phyloP scores from a whole-genome alignment of 305 asterid genomes.

The Fraxinus greggii region DNA sequence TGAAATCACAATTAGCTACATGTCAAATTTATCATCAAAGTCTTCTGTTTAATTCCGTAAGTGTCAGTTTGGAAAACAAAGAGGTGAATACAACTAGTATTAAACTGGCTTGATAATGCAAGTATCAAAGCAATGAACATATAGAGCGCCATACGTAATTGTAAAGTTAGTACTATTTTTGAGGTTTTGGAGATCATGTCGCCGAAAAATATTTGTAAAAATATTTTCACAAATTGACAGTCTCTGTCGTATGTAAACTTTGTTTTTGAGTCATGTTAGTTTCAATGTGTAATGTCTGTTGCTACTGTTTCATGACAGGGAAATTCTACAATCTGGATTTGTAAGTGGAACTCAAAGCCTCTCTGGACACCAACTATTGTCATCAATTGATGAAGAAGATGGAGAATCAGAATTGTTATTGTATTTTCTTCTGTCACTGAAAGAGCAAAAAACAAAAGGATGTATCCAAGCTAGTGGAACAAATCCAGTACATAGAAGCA shows the following conservation, averaged over 20 bases:
- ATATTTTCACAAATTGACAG: conserved; percentile 10
- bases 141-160: not conserved
- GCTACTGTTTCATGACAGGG: conserved; percentile 51
- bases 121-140: conserved; percentile 1
- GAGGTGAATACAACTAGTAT: not conserved
- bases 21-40: not conserved
- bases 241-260: not conserved
- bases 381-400: conserved; percentile 58
- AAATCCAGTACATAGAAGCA: conserved; percentile 64
- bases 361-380: conserved; percentile 42
- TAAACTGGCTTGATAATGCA: conserved; percentile 4
- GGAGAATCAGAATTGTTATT: conserved; percentile 63
- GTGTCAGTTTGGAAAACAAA: not conserved
- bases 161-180: not conserved
- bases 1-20: not conserved
- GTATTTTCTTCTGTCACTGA: conserved; percentile 59
- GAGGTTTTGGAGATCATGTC: conserved; percentile 5
- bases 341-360: conserved; percentile 28
- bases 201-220: conserved; percentile 3
- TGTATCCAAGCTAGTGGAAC: conserved; percentile 57
- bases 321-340: conserved; percentile 41
- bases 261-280: conserved; percentile 8
- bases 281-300: conserved; percentile 25
- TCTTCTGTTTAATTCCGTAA: not conserved
- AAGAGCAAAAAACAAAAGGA: conserved; percentile 65